These are phyloP conservation scores for Piper betle DNA, from an alignment of 164 flowering plant species.

Conservation along the genomic window DNA sequence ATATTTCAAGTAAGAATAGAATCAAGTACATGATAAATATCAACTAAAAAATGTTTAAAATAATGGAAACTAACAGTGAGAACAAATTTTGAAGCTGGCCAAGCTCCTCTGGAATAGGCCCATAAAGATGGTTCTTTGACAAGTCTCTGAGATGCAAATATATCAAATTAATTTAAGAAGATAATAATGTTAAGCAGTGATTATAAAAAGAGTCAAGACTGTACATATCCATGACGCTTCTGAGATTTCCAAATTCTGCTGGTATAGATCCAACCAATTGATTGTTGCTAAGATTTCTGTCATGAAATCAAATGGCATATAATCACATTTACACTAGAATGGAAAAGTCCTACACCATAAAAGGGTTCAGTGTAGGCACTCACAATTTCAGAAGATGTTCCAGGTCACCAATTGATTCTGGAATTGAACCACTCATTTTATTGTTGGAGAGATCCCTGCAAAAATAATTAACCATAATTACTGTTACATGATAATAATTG, in stretches of 20 bases:
- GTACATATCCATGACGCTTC: conserved; percentile 89
- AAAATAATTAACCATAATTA: conserved; percentile 4
- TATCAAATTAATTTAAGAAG: neutral
- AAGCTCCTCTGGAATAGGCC: conserved; percentile 69
- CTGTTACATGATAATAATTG: neutral
- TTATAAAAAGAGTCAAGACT: conserved; percentile 1
- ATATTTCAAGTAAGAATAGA: neutral
- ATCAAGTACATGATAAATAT: too few relatives aligned
- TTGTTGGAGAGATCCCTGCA: conserved; percentile 81
- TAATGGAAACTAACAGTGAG: conserved; percentile 44
- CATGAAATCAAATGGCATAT: neutral
- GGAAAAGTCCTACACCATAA: neutral
- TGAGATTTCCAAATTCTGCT: conserved; percentile 79
- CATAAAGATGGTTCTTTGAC: conserved; percentile 58
- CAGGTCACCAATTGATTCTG: conserved; percentile 80
- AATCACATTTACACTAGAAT: neutral
- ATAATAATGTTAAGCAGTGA: too few relatives aligned
- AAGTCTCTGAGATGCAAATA: conserved; percentile 47
- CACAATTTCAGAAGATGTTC: conserved; percentile 92
- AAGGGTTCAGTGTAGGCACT: conserved; percentile 13
- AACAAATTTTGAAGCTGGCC: conserved; percentile 70
- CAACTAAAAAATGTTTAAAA: neutral
- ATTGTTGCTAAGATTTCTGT: conserved; percentile 75
- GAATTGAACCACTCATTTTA: conserved; percentile 60
- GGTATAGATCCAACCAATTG: conserved; percentile 54